phyloP scores from a whole-genome alignment of 345 rosid species.

The Acer saccharum region DNA sequence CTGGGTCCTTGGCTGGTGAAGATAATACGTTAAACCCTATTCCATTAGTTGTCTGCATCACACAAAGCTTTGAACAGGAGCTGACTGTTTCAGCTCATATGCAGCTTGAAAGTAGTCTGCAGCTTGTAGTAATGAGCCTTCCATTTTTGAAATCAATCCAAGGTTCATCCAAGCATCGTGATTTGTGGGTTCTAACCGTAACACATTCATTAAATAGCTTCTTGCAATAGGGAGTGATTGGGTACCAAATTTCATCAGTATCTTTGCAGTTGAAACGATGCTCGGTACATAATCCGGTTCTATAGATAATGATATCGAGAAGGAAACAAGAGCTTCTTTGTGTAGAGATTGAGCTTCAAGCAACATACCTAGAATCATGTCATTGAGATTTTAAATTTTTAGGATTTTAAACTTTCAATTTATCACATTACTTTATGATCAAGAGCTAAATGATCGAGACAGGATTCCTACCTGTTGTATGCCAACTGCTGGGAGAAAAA shows the following conservation, averaged over 20 bases:
- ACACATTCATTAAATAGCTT: constrained; percentile 85
- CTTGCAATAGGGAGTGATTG: constrained; percentile 65
- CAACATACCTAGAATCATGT: constrained; percentile 56
- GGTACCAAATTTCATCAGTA: constrained; percentile 61
- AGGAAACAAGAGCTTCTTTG: constrained; percentile 76
- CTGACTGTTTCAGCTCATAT: constrained; percentile 71
- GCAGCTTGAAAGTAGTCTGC: constrained; percentile 95
- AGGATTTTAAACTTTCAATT: not conserved
- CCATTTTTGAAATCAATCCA: constrained; percentile 72
- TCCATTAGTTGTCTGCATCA: constrained; percentile 12
- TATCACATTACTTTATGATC: not conserved
- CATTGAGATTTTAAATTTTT: not conserved
- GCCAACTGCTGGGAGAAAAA: constrained; percentile 81
- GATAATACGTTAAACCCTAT: not conserved
- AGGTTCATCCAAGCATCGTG: constrained; percentile 86
- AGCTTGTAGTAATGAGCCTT: constrained; percentile 78
- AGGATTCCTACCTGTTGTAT: constrained; percentile 56
- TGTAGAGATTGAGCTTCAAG: constrained; percentile 65
- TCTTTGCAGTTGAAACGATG: constrained; percentile 73
- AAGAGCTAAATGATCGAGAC: not conserved
- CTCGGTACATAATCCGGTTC: constrained; percentile 86
- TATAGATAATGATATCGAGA: constrained; percentile 65
- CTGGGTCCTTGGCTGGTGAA: not conserved
- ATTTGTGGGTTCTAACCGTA: constrained; percentile 74
- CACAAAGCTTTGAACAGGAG: constrained; percentile 67